Percentiles rank a stretch among this genome's conserved stretches.
These are phyloP conservation scores for Kwoniella dendrophila DNA, from an alignment of 768 basidiomycete species.

Conservation along the genomic window DNA sequence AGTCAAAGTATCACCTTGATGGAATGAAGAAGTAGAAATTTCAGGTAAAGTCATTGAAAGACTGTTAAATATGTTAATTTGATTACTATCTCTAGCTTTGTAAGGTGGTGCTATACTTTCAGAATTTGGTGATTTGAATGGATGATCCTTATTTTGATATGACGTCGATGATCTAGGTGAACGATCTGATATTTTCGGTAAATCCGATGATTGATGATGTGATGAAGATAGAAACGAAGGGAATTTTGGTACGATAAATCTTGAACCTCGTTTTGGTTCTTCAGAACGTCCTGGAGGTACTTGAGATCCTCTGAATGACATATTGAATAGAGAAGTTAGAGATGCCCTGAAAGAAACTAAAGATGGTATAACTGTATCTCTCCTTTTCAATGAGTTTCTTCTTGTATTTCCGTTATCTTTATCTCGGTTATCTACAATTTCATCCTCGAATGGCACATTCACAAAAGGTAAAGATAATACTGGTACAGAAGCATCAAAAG, in stretches of 20 bases:
- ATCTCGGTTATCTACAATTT: too few species aligned
- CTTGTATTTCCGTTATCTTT: too few species aligned
- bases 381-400: neutral
- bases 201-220: neutral
- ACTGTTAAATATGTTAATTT: too few species aligned
- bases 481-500: neutral
- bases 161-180: slow-evolving; percentile 8
- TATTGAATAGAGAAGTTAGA: slow-evolving; percentile 1
- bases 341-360: slow-evolving; percentile 8
- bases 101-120: neutral
- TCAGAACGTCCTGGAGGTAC: neutral
- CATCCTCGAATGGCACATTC: too few species aligned
- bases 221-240: neutral
- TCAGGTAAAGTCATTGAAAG: too few species aligned
- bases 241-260: neutral
- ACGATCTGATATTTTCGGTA: neutral
- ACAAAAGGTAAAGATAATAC: too few species aligned
- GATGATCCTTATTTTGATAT: neutral
- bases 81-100: neutral
- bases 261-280: neutral
- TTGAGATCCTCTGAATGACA: slow-evolving; percentile 2
- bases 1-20: neutral
- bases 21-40: neutral
- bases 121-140: too few species aligned
- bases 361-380: slow-evolving; percentile 11